A percentile compares a stretch with the other conserved stretches of the same genome.
Conservation (phyloP, 257 asterid species). For the Fraxinus pennsylvanica region DNA sequence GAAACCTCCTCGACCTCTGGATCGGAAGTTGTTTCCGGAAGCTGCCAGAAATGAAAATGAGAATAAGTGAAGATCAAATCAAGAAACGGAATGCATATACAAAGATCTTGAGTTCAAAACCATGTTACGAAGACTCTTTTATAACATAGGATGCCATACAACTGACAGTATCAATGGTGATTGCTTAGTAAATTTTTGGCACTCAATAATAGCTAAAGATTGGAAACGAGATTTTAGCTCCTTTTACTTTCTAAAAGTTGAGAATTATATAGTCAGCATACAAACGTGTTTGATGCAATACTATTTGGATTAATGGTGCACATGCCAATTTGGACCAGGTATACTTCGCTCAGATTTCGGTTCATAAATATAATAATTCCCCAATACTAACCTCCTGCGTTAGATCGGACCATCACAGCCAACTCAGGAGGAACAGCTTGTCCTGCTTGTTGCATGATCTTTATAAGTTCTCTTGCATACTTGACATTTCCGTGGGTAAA, state of each 20-base stretch:
- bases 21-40: constrained; percentile 68
- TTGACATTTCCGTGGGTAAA: constrained; percentile 77
- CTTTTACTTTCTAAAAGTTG: too few relatives aligned
- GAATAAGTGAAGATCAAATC: background rate
- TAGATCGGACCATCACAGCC: constrained; percentile 55
- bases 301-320: background rate
- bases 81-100: background rate
- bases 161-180: too few relatives aligned
- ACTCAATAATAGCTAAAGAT: background rate
- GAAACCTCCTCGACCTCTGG: constrained; percentile 76
- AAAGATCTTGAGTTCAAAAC: background rate
- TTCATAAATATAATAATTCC: background rate
- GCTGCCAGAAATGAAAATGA: constrained; percentile 29
- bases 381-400: constrained; percentile 56
- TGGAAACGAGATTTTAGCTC: too few relatives aligned
- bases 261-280: background rate
- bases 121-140: too few relatives aligned
- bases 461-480: constrained; percentile 62
- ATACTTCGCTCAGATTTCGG: background rate
- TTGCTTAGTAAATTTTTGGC: background rate
- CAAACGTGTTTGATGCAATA: background rate
- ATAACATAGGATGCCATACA: too few relatives aligned
- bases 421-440: constrained; percentile 82
- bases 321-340: background rate
- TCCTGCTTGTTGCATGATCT: constrained; percentile 81